phyloP scores from a whole-genome alignment of 1,284 basidiomycete genomes.

The Phellopilus nigrolimitatus region DNA sequence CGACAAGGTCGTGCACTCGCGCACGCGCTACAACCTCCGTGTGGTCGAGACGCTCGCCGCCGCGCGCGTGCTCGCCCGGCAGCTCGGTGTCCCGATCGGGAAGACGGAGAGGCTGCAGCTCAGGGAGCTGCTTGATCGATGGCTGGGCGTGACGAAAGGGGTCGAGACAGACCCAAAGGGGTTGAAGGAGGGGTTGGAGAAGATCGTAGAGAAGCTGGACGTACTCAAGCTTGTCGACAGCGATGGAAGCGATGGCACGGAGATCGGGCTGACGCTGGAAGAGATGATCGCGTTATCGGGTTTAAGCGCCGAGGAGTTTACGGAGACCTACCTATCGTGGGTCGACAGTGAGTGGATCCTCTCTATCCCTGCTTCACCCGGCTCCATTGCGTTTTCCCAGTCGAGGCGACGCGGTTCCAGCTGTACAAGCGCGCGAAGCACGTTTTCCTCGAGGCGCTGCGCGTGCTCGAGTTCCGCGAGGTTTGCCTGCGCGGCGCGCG shows the following conservation, averaged over 20 bases:
- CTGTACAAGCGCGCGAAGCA: conserved; percentile 76
- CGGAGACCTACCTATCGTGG: conserved; percentile 68
- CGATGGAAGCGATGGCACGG: conserved; percentile 23
- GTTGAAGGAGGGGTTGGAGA: conserved; percentile 45
- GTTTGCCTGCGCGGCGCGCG: conserved; percentile 47
- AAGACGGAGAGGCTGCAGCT: conserved; percentile 40
- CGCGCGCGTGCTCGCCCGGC: conserved; percentile 63
- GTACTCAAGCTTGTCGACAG: conserved; percentile 40
- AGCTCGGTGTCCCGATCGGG: conserved; percentile 43
- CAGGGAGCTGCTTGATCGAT: conserved; percentile 45
- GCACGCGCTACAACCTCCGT: conserved; percentile 79
- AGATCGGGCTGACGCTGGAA: conserved; percentile 60
- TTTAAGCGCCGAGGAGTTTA: conserved; percentile 51
- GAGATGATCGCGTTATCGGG: conserved; percentile 70
- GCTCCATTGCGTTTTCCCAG: conserved; percentile 33
- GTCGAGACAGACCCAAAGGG: conserved; percentile 35
- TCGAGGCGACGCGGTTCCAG: conserved; percentile 75
- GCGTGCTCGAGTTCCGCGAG: conserved; percentile 69
- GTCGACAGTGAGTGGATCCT: conserved; percentile 54
- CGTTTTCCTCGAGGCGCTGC: conserved; percentile 72
- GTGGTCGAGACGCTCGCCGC: conserved; percentile 83
- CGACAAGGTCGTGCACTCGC: conserved; percentile 74
- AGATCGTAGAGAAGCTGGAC: conserved; percentile 46
- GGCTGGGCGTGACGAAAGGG: conserved; percentile 39
- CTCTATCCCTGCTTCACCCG: neutral